Base-by-base conservation (phyloP, 1,284 basidiomycete genomes). In the Ceratobasidium sp. region DNA sequence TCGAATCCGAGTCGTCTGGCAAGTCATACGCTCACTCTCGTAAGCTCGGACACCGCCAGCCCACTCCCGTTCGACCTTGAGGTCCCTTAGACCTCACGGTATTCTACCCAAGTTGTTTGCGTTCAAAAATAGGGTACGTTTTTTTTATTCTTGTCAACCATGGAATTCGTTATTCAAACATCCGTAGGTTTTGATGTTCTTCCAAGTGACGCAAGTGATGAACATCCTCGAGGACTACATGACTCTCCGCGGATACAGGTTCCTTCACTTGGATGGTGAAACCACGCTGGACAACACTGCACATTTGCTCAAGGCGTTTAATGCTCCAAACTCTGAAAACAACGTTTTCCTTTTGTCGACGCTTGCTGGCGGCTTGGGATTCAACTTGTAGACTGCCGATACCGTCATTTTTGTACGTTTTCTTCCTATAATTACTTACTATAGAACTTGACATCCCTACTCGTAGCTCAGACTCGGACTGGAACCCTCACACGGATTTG, bases 171-270 rank as follows among this genome's bases (percentile, higher is more conserved):
- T 0, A 56, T 69, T 49, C 65, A 73, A 8, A 52, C 4, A 73
- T 73, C 25, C 70, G 0, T 77, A 94, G 92, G 97, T 98, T 40
- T 90, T 99, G 78, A 98, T 99, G 83, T 99, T 99, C 90, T 99
- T 99, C 92, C 97, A 99, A 85, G 99, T 99, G 97, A 99, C 97
- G 8, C 91, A 96, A 81, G 96, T 99, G 83, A 99, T 99, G 97
- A 96, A 98, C 81, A 98, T 99, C 83, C 97, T 99, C 90, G 96
- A 98, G 83, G 98, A 99, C 83, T 99, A 98, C 83, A 87, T 99
- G 83, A 94, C 95, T 82, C 94, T 93, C 88, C 92, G 94, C 86
- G 90, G 90, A 22, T 96, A 92, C 89, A 93, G 83, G 82, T 95
- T 97, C 84, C 91, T 99, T 69, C 95, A 98, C 80, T 88, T 99